Base-by-base conservation (phyloP, 1,284 basidiomycete species). In the Butyriboletus appendiculatus region DNA sequence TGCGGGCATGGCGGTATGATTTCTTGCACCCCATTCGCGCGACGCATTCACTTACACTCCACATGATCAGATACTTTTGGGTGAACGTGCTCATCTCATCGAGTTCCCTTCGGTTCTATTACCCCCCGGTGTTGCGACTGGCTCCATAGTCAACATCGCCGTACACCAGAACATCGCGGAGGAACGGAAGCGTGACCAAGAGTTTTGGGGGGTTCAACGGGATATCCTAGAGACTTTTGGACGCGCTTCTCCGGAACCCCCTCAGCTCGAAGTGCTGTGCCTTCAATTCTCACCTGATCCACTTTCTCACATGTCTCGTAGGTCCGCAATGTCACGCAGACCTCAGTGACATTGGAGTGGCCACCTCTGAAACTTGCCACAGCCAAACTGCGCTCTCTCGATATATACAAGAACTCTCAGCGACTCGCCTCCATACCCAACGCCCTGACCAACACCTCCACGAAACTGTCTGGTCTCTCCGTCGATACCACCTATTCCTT, bases 121-220 rank as follows among this genome's bases (percentile, higher is more conserved):
- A 12, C 95, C 94, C 3, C 90, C 94, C 0, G 94, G 94, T 16
- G 88, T 92, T 2, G 86, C 90, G 4, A 85, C 94, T 0, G 95
- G 95, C 10, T 96, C 94, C n/a, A 97, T 98, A 62, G 92, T 98
- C 62, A 96, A 94, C 67, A 98, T 98, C 69, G 87, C 93, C 0
- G 70, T 97, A 15, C 82, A 92, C 59, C 85, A 94, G 58, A 96
- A 98, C 69, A 71, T 84, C 30, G 68, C 78, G 0, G 94, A 95
- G 59, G 95, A 98, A 72, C 83, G 87, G 63, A 81, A 84, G 59
- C 82, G 93, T 55, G 88, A 92, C 60, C 72, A 77, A 4, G 86
- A 90, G 22, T 97, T 98, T 69, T 89, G 85, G 86, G 72, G 80
- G 2, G 76, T 98, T 40, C 96, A 98, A 70, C 77, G 83, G 28